A percentile compares a stretch with the other conserved stretches of the same genome.
These are phyloP conservation scores for Coniosporium apollinis DNA, from an alignment of 495 filamentous ascomycete species.

Conservation along the genomic window DNA sequence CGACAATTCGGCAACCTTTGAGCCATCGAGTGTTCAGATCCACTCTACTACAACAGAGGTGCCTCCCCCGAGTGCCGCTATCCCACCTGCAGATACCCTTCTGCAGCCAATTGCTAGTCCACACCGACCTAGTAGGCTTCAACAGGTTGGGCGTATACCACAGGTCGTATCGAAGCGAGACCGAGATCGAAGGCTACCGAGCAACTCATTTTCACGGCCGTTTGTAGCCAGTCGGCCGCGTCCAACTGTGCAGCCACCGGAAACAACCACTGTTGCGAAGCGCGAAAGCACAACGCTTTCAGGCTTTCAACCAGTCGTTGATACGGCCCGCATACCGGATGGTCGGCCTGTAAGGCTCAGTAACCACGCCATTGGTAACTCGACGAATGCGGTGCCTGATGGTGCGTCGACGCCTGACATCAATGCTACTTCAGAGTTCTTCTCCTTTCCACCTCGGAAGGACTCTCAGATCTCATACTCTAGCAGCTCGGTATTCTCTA, in stretches of 20 bases:
- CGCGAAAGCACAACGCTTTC: slow-evolving; percentile 9
- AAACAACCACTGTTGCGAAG: too few species aligned
- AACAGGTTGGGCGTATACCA: slow-evolving; percentile 81
- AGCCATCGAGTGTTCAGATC: too few species aligned
- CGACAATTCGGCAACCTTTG: too few species aligned
- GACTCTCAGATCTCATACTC: slow-evolving; percentile 51
- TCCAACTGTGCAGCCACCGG: slow-evolving; percentile 24
- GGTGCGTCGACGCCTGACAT: too few species aligned
- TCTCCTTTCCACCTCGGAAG: slow-evolving; percentile 56
- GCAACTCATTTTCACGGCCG: slow-evolving; percentile 75
- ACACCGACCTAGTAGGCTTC: too few species aligned
- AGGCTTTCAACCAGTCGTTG: slow-evolving; percentile 10
- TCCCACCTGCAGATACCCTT: too few species aligned
- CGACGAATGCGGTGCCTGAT: too few species aligned
- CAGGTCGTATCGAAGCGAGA: slow-evolving; percentile 59
- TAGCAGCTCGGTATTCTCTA: slow-evolving; percentile 46
- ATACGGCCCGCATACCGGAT: slow-evolving; percentile 10
- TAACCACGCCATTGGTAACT: slow-evolving; percentile 19
- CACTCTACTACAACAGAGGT: too few species aligned
- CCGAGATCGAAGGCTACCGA: slow-evolving; percentile 48
- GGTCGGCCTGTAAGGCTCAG: slow-evolving; percentile 3
- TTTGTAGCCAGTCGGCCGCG: slow-evolving; percentile 35
- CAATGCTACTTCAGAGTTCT: slow-evolving; percentile 34
- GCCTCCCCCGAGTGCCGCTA: too few species aligned
- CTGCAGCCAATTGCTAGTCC: too few species aligned